These are phyloP conservation scores for Remersonia thermophila DNA, from an alignment of 2,329 filamentous ascomycete genomes.

Conservation along the genomic window DNA sequence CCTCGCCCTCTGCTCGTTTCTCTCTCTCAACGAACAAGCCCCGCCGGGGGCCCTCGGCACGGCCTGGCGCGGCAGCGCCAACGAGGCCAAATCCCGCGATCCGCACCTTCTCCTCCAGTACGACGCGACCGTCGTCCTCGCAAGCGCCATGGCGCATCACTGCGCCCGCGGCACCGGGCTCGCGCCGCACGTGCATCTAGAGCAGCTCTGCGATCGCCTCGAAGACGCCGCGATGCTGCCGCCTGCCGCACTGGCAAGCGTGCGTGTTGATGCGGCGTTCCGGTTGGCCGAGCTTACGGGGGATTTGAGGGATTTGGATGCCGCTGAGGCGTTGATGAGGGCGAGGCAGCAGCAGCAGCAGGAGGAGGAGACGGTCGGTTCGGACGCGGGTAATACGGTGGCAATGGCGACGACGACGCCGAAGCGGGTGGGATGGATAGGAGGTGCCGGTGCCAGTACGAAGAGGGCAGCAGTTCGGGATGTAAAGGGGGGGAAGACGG, in stretches of 20 bases:
- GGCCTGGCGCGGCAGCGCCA: too few species aligned
- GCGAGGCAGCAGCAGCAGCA: too few species aligned
- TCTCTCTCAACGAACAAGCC: too few species aligned
- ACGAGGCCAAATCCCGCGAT: too few species aligned
- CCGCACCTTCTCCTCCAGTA: conserved; percentile 17
- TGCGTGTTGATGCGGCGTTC: conserved; percentile 38
- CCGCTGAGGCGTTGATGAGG: conserved; percentile 33
- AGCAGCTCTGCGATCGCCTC: too few species aligned
- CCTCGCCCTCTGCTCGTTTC: conserved; percentile 13
- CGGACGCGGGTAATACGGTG: too few species aligned
- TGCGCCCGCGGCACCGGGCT: conserved; percentile 30
- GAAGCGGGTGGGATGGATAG: not conserved
- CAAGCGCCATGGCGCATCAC: conserved; percentile 34
- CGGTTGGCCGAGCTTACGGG: conserved; percentile 39
- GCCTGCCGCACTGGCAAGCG: conserved; percentile 22
- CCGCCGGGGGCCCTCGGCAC: too few species aligned
- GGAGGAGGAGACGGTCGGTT: too few species aligned
- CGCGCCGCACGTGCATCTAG: conserved; percentile 27
- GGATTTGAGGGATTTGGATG: conserved; percentile 40
- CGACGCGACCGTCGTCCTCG: conserved; percentile 26
- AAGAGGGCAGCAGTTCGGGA: not conserved
- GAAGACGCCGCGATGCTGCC: conserved; percentile 13
- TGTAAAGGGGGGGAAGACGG: conserved; percentile 4
- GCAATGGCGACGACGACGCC: not conserved
- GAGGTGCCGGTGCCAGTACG: too few species aligned